Evolutionary conservation across 1,284 basidiomycete genomes (phyloP).

Genomic region (Rhodotorula sp.): DNA sequence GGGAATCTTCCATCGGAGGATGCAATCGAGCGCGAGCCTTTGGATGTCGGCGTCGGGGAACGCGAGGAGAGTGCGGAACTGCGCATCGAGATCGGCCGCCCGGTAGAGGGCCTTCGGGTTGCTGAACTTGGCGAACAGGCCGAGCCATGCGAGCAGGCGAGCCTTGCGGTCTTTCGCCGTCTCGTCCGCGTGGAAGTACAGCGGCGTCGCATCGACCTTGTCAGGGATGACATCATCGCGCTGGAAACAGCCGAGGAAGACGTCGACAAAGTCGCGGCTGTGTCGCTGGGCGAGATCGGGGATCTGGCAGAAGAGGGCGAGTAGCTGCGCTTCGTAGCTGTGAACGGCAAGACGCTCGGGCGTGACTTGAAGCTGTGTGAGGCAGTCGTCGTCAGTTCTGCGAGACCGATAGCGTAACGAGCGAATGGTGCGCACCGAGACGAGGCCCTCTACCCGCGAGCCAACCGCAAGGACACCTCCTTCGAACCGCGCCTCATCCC

Average conservation of each 20-base stretch:
- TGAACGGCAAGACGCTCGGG: slow-evolving; percentile 68
- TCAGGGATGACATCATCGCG: slow-evolving; percentile 36
- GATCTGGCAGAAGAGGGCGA: slow-evolving; percentile 65
- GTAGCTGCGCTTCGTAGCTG: slow-evolving; percentile 76
- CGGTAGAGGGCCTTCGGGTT: slow-evolving; percentile 84
- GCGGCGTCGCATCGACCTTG: slow-evolving; percentile 27
- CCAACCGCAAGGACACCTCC: slow-evolving; percentile 26
- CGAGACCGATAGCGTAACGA: neutral
- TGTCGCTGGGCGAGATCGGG: slow-evolving; percentile 75
- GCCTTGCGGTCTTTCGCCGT: slow-evolving; percentile 47
- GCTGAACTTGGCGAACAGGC: slow-evolving; percentile 80
- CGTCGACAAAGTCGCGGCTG: slow-evolving; percentile 72
- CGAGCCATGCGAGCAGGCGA: slow-evolving; percentile 70
- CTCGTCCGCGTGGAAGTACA: slow-evolving; percentile 36
- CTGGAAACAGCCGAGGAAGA: slow-evolving; percentile 64
- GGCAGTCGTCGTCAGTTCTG: neutral
- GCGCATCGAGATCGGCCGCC: slow-evolving; percentile 62
- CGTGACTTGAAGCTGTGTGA: slow-evolving; percentile 58
- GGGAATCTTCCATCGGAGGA: slow-evolving; percentile 79
- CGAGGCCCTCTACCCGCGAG: neutral
- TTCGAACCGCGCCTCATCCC: slow-evolving; percentile 24
- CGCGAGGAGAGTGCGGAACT: slow-evolving; percentile 76
- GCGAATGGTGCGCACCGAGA: slow-evolving; percentile 30
- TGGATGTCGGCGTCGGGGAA: slow-evolving; percentile 82
- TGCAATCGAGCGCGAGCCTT: slow-evolving; percentile 69